phyloP scores from a whole-genome alignment of 805 yeast genomes.

The Candida pseudoglaebosa region DNA sequence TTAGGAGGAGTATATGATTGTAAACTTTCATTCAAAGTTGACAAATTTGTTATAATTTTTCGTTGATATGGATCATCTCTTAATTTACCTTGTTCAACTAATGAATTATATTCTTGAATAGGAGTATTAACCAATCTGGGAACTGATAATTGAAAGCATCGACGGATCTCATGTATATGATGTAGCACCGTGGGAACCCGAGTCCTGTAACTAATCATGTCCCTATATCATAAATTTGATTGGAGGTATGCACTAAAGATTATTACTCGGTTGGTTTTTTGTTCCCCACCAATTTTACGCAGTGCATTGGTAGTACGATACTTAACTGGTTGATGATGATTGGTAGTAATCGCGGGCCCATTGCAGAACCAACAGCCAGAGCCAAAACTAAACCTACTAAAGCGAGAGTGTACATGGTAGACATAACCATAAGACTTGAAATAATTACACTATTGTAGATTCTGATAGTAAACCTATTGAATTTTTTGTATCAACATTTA shows the following conservation, averaged over 20 bases:
- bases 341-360: too few species aligned
- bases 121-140: slow-evolving; percentile 31
- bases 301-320: too few species aligned
- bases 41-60: slow-evolving; percentile 59
- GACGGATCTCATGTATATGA: neutral
- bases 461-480: too few species aligned
- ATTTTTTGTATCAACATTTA: too few species aligned
- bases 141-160: neutral
- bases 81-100: slow-evolving; percentile 47
- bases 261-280: neutral
- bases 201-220: slow-evolving; percentile 2
- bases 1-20: slow-evolving; percentile 57
- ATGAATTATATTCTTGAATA: slow-evolving; percentile 46
- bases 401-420: too few species aligned
- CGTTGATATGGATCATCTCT: slow-evolving; percentile 81
- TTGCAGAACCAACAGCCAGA: too few species aligned
- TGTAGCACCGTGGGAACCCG: neutral
- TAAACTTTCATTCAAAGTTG: slow-evolving; percentile 55
- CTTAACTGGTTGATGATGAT: too few species aligned
- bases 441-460: too few species aligned
- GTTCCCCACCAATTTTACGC: neutral
- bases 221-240: neutral
- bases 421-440: too few species aligned
- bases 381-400: too few species aligned
- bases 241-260: neutral